A percentile compares a stretch with the other conserved stretches of the same genome.
phyloP scores from a whole-genome alignment of 306 rosid species.

The Quillaja saponaria region DNA sequence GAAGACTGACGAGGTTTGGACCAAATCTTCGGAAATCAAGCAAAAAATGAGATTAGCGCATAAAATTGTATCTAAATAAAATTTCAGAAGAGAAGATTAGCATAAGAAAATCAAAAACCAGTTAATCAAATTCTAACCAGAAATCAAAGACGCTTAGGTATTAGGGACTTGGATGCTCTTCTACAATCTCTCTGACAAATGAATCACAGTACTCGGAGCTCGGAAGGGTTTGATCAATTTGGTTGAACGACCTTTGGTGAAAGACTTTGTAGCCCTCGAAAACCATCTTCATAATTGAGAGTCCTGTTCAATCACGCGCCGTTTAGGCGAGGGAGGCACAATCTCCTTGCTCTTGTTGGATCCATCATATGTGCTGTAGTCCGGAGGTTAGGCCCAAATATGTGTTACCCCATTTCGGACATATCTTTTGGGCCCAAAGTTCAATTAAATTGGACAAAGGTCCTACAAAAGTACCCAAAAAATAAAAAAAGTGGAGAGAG shows the following conservation, averaged over 20 bases:
- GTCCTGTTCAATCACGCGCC: background rate
- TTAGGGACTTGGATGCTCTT: background rate
- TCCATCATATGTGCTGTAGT: too few species aligned
- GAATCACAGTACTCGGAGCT: background rate
- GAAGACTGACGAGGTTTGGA: conserved; percentile 14
- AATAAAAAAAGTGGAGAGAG: too few species aligned
- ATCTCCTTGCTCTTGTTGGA: background rate
- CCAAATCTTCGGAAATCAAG: conserved; percentile 30
- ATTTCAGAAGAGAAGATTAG: background rate
- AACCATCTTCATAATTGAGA: conserved; percentile 29
- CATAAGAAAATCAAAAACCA: background rate
- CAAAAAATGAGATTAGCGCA: conserved; percentile 20
- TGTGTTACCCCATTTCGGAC: too few species aligned
- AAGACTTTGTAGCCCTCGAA: conserved; percentile 20
- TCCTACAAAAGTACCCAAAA: too few species aligned
- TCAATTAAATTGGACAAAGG: too few species aligned
- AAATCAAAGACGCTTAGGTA: conserved; percentile 10
- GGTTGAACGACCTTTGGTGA: conserved; percentile 20
- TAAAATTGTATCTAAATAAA: background rate
- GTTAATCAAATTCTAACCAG: conserved; percentile 9
- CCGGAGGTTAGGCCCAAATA: too few species aligned
- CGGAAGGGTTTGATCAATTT: conserved; percentile 10
- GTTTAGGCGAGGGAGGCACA: background rate
- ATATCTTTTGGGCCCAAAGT: too few species aligned
- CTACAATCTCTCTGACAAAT: conserved; percentile 3